A percentile compares a stretch with the other conserved stretches of the same genome.
Conservation (phyloP, 2,329 filamentous ascomycete genomes). For the Xylariaceae sp. region DNA sequence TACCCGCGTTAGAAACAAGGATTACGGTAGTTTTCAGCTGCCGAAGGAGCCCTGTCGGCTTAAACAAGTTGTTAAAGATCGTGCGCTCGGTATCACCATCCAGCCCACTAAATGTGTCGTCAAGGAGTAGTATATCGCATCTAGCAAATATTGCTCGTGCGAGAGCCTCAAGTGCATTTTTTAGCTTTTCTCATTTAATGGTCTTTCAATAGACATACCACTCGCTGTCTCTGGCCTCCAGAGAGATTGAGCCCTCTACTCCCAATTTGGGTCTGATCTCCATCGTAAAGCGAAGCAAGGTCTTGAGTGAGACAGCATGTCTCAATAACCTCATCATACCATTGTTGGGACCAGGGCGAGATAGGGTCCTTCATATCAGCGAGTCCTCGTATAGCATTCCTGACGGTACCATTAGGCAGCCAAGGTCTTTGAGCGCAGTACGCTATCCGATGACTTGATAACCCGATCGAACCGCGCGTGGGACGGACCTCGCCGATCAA, state of each 20-base stretch:
- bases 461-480: slow-evolving; percentile 34
- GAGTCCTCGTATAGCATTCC: slow-evolving; percentile 40
- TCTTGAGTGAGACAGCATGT: slow-evolving; percentile 38
- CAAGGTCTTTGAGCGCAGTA: slow-evolving; percentile 49
- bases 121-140: slow-evolving; percentile 42
- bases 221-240: slow-evolving; percentile 41
- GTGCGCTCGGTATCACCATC: slow-evolving; percentile 44
- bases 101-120: slow-evolving; percentile 47
- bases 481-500: slow-evolving; percentile 34
- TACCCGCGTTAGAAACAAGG: slow-evolving; percentile 43
- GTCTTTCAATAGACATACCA: slow-evolving; percentile 32
- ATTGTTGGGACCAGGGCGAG: slow-evolving; percentile 29
- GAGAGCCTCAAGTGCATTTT: slow-evolving; percentile 39
- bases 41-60: slow-evolving; percentile 40
- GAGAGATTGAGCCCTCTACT: slow-evolving; percentile 38
- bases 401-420: slow-evolving; percentile 46
- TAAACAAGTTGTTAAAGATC: slow-evolving; percentile 43
- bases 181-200: too few relatives aligned
- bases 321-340: slow-evolving; percentile 43
- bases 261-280: slow-evolving; percentile 32
- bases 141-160: slow-evolving; percentile 46
- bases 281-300: slow-evolving; percentile 27
- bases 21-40: slow-evolving; percentile 42
- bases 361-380: slow-evolving; percentile 20
- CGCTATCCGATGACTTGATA: slow-evolving; percentile 40